phyloP scores from a whole-genome alignment of 2,329 filamentous ascomycete genomes.

The Colletotrichum musae region DNA sequence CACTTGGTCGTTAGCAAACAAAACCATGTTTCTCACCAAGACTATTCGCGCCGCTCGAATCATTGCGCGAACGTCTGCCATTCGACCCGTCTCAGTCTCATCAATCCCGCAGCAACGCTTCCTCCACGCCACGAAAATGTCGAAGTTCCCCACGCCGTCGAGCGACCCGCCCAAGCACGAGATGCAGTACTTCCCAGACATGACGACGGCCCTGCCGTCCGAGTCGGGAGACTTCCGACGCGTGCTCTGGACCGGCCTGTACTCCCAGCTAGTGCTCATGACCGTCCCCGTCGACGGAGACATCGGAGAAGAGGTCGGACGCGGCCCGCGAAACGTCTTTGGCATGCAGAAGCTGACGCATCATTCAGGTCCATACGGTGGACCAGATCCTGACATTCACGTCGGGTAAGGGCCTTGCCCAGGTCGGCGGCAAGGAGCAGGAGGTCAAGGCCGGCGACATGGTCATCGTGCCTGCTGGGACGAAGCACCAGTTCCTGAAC shows the following conservation, averaged over 20 bases:
- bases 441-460: constrained; percentile 55
- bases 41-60: not conserved
- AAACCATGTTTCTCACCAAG: constrained; percentile 7
- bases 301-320: constrained; percentile 73
- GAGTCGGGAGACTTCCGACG: constrained; percentile 72
- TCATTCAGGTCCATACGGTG: constrained; percentile 65
- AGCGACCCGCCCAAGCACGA: constrained; percentile 61
- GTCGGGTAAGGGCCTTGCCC: constrained; percentile 70
- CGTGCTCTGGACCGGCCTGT: constrained; percentile 74
- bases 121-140: constrained; percentile 44
- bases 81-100: not conserved
- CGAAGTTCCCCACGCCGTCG: constrained; percentile 48
- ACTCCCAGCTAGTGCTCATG: constrained; percentile 76
- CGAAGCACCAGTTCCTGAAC: constrained; percentile 77
- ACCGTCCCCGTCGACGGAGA: constrained; percentile 74
- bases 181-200: constrained; percentile 73
- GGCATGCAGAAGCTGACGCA: not conserved
- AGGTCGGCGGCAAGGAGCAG: constrained; percentile 71
- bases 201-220: constrained; percentile 67
- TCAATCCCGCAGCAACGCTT: not conserved
- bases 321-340: constrained; percentile 9
- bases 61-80: not conserved
- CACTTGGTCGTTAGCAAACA: no score
- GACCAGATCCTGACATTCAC: constrained; percentile 78
- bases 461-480: constrained; percentile 71